Base-by-base conservation (phyloP, 371 early-diverging fungal species). In the Syncephalastrum racemosum region DNA sequence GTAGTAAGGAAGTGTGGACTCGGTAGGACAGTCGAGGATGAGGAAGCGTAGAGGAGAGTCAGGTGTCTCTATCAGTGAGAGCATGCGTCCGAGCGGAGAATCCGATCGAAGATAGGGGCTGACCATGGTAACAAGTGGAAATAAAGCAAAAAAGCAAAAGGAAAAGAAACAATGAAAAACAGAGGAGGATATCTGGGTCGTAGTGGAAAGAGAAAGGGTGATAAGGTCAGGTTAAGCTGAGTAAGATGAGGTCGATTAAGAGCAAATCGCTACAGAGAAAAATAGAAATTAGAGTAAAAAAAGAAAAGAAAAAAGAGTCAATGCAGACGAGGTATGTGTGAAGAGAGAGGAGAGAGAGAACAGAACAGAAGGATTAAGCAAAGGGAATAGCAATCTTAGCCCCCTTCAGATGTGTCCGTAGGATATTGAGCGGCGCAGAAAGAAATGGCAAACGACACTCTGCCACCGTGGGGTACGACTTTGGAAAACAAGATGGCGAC, bases 21-120 rank as follows among this genome's bases (percentile, higher is more conserved):
- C 89, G 19, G 94, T 88, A 2, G 96, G 96, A 46, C 90, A 88
- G 62, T 93, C 95, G 60, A 92, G 83, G 56, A 95, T 90, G 46
- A 95, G 78, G 67, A 95, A 94, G 8, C 88, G 87, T 57, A 92
- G 67, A 2, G 73, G 55, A 13, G 58, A 59, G 45, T 58, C 49
- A 14, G 73, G 68, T 16, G 64, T 58, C 60, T 87, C 82, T 54
- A 91, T 82, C 46, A 86, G 63, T 31, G 88, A 78, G 16, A 84
- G 70, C 67, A 73, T 79, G 27, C 77, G 77, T 24, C 83, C 83
- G 15, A 83, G 59, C 19, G 80, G 81, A 19, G 78, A 66, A 44
- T 59, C 60, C 7, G 66, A 59, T 39, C 70, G 71, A 61, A 60
- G 46, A 46, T 59, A 53, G 18, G 67, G 62, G 52, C 56, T 61